These are phyloP conservation scores for Linaria vulgaris DNA, from an alignment of 257 asterid genomes.

Conservation along the genomic window DNA sequence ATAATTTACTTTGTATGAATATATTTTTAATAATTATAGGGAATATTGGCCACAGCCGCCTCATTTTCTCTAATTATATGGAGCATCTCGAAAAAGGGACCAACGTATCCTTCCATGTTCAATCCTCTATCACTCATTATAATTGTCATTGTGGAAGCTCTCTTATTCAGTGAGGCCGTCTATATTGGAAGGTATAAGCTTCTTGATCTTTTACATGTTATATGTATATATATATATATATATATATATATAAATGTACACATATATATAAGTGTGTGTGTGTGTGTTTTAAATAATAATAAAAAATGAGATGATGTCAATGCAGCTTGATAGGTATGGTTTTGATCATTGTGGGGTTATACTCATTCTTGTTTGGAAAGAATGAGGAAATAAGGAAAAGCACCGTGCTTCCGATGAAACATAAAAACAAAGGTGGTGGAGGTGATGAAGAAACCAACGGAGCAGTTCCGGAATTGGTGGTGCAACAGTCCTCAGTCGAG, in stretches of 20 bases:
- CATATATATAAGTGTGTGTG: too few relatives aligned
- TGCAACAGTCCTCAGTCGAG: slow-evolving; percentile 7
- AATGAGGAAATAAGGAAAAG: slow-evolving; percentile 27
- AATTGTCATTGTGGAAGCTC: slow-evolving; percentile 44
- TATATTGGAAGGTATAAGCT: slow-evolving; percentile 44
- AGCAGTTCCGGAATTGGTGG: too few relatives aligned
- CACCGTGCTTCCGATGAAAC: neutral
- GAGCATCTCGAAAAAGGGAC: slow-evolving; percentile 53
- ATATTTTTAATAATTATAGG: slow-evolving; percentile 36
- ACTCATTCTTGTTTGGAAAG: slow-evolving; percentile 54
- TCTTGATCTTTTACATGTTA: too few relatives aligned
- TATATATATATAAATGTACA: too few relatives aligned
- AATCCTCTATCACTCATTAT: slow-evolving; percentile 54
- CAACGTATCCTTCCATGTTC: slow-evolving; percentile 73
- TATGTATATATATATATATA: too few relatives aligned
- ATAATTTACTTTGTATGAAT: neutral
- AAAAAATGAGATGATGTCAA: neutral
- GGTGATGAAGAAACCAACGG: too few relatives aligned
- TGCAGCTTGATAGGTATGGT: slow-evolving; percentile 61
- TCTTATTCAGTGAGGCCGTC: slow-evolving; percentile 36
- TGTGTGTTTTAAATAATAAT: neutral
- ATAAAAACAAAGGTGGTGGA: neutral
- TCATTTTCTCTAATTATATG: slow-evolving; percentile 47
- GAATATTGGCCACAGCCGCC: slow-evolving; percentile 52
- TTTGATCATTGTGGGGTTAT: slow-evolving; percentile 51